These are phyloP conservation scores for Botrytis sinoallii DNA, from an alignment of 2,329 filamentous ascomycete species.

Conservation along the genomic window DNA sequence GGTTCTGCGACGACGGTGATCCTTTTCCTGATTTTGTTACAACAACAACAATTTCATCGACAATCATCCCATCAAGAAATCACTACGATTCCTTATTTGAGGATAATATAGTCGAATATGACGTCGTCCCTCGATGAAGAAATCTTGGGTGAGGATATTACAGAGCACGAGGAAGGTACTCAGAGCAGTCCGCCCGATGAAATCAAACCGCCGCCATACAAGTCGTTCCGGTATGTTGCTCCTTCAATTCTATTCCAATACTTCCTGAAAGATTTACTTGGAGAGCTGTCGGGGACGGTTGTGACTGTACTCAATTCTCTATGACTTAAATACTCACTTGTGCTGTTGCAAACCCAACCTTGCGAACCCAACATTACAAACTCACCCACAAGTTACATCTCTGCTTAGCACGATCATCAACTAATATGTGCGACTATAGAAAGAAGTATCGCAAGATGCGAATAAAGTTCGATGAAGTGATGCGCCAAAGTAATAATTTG, in stretches of 20 bases:
- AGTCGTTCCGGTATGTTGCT: neutral
- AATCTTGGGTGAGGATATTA: slow-evolving; percentile 14
- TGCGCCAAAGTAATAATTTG: slow-evolving; percentile 77
- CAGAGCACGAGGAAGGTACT: slow-evolving; percentile 9
- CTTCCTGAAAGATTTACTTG: neutral
- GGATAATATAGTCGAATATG: neutral
- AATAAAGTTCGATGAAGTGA: slow-evolving; percentile 71
- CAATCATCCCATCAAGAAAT: neutral
- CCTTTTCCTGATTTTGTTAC: neutral
- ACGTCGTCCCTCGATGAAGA: slow-evolving; percentile 13
- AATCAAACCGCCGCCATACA: slow-evolving; percentile 3
- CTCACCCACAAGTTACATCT: neutral
- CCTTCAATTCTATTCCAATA: neutral
- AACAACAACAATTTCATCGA: neutral
- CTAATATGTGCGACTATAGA: slow-evolving; percentile 59
- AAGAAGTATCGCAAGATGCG: slow-evolving; percentile 97
- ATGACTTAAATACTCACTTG: neutral
- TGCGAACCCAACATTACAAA: neutral
- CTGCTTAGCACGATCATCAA: neutral
- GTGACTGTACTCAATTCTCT: neutral
- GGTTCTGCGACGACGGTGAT: slow-evolving; percentile 8
- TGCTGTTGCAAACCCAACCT: neutral
- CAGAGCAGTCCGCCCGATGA: neutral
- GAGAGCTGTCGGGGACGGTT: too few species aligned
- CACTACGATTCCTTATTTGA: neutral